phyloP scores from a whole-genome alignment of 208 protist species.

The Crithidia expoeki region DNA sequence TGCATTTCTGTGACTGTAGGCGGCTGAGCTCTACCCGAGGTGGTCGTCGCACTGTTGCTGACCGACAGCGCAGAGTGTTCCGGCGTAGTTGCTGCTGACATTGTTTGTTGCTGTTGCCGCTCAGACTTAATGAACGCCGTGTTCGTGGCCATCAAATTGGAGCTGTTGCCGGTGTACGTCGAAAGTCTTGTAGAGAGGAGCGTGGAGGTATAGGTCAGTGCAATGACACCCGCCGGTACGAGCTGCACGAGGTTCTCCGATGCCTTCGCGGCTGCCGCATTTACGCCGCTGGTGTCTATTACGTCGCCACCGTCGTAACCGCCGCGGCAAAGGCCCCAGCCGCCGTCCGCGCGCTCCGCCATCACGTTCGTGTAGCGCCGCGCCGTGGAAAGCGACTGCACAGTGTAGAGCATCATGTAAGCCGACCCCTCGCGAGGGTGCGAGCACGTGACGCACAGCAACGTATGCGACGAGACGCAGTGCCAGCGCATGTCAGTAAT shows the following conservation, averaged over 20 bases:
- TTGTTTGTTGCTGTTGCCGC: not conserved
- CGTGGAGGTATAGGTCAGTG: constrained; percentile 37
- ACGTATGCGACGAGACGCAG: constrained; percentile 57
- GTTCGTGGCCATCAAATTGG: constrained; percentile 12
- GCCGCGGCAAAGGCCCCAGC: constrained; percentile 25
- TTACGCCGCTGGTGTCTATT: not conserved
- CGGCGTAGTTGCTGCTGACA: not conserved
- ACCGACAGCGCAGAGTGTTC: constrained; percentile 7
- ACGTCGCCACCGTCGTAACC: constrained; percentile 19
- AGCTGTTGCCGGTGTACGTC: constrained; percentile 13
- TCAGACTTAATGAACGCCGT: not conserved
- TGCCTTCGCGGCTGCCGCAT: not conserved
- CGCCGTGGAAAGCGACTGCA: constrained; percentile 52
- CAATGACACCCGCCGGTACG: constrained; percentile 54
- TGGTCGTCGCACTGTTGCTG: constrained; percentile 8
- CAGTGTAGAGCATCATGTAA: constrained; percentile 68
- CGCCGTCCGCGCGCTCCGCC: constrained; percentile 31
- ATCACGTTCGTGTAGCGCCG: constrained; percentile 46
- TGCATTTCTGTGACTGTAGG: constrained; percentile 33
- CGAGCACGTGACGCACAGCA: constrained; percentile 77
- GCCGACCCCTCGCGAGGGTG: constrained; percentile 41
- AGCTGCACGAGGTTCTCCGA: constrained; percentile 38
- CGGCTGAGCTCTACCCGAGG: constrained; percentile 24
- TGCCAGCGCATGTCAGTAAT: constrained; percentile 70
- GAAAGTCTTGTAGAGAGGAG: constrained; percentile 1